Conservation (phyloP, 768 basidiomycete species). For the Serendipita sp. region DNA sequence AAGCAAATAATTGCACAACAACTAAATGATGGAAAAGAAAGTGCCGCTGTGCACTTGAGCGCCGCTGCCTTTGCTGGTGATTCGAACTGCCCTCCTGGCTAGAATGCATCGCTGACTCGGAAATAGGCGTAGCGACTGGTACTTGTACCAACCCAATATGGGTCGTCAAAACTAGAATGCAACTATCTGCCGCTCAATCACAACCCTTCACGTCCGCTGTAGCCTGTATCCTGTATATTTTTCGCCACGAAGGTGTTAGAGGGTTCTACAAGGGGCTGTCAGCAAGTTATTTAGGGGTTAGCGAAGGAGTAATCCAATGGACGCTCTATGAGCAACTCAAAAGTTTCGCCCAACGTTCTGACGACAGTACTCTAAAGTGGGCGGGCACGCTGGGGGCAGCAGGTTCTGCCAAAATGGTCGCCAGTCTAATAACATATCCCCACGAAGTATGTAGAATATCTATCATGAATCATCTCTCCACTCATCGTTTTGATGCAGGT, state of each 20-base stretch:
- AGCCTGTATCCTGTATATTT: constrained; percentile 51
- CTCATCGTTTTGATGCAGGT: constrained; percentile 34
- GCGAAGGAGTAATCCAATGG: constrained; percentile 96
- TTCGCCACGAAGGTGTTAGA: constrained; percentile 61
- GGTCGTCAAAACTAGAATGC: constrained; percentile 96
- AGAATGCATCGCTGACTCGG: background rate
- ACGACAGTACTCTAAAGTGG: constrained; percentile 55
- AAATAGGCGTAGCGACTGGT: constrained; percentile 58
- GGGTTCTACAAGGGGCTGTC: constrained; percentile 94
- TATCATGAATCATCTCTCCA: background rate
- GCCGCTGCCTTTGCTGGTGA: constrained; percentile 63
- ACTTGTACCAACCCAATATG: constrained; percentile 96
- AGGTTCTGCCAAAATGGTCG: constrained; percentile 85
- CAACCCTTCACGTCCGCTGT: constrained; percentile 15
- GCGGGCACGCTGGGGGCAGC: constrained; percentile 75
- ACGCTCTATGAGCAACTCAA: constrained; percentile 81
- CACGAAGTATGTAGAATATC: constrained; percentile 57
- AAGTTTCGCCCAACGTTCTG: constrained; percentile 36
- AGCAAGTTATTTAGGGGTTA: constrained; percentile 89
- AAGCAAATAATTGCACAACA: constrained; percentile 76
- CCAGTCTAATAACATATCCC: constrained; percentile 91
- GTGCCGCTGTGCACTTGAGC: constrained; percentile 66
- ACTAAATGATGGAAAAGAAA: constrained; percentile 70
- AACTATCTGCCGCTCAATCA: constrained; percentile 38
- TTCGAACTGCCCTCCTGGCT: background rate